These are phyloP conservation scores for Parsonsia alboflavescens DNA, from an alignment of 257 asterid genomes.

Conservation along the genomic window DNA sequence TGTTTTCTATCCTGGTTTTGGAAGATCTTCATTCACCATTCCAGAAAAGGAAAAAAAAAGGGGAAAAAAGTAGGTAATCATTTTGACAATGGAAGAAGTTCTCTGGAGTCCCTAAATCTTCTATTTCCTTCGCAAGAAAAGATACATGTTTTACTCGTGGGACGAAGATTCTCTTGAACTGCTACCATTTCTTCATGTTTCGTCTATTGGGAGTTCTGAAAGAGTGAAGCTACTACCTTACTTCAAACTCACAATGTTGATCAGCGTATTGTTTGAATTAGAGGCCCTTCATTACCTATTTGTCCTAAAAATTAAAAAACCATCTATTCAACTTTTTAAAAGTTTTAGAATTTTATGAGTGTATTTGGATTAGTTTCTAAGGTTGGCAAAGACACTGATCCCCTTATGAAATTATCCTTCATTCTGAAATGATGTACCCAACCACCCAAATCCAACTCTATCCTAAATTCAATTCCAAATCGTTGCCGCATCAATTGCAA, in stretches of 20 bases:
- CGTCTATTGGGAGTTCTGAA: background rate
- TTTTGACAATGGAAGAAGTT: slow-evolving; percentile 1
- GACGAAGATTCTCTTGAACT: background rate
- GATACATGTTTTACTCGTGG: background rate
- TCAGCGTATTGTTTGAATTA: background rate
- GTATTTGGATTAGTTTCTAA: no score
- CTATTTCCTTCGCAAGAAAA: slow-evolving; percentile 1
- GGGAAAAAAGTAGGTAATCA: slow-evolving; percentile 6
- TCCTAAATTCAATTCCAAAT: no score
- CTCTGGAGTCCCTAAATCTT: background rate
- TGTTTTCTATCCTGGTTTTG: slow-evolving; percentile 15
- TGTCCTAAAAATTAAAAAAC: no score
- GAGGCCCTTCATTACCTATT: no score
- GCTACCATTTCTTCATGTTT: background rate
- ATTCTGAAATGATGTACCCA: no score
- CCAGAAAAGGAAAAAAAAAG: no score
- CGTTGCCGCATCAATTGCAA: no score
- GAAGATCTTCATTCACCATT: slow-evolving; percentile 7
- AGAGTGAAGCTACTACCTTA: background rate
- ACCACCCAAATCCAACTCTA: no score
- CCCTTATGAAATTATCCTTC: no score
- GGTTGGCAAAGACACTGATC: no score
- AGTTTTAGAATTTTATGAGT: no score
- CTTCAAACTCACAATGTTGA: background rate
- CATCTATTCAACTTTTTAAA: no score